Evolutionary conservation across 805 yeast species (phyloP), one percentile per base, ranked within the genome.

Genomic region (Ogataea degrootiae): DNA sequence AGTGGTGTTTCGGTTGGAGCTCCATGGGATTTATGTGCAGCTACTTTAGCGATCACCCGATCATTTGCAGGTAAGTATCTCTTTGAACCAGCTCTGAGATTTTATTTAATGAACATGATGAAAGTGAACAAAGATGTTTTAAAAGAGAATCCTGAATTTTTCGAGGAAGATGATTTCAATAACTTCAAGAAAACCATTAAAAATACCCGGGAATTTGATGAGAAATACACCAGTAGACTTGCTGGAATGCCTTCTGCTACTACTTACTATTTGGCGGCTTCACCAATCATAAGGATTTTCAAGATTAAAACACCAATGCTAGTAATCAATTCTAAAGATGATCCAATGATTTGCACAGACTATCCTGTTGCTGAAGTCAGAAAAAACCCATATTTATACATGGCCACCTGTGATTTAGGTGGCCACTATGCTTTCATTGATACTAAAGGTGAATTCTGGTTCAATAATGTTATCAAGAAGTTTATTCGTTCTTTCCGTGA

Each of bases 21-120:
- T 21, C 92, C 92, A 9, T 86, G 91, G 91, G 87, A 85, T 62
- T 70, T 86, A 60, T 64, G 75, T 15, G 80, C 75, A 49, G 73
- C 85, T 7, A 69, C 74, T n/a, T 59, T 68, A 40, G 77, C 74
- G 39, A 62, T 82, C 44, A 54, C 65, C 5, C 48, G 52, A 6
- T 65, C 73, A 34, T 63, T 62, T 37, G 57, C 71, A 55, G 76
- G 81, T 6, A 62, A 60, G 36, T 59, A 64, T 31, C 39, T 76
- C 3, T 77, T 76, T 47, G 66, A 66, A 15, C 74, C 72, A 34
- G 66, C 70, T 15, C 65, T 77, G 49, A 59, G 71, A 2, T 69
- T 64, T 22, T 73, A 69, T 37, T 59, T 78, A 40, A 58, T 68
- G 6, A 72, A 74, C 53, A 51, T 75, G 47, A 59, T 76, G 23